Percentiles rank a stretch among this genome's conserved stretches.
Conservation (phyloP, 805 yeast species). For the Pichia nakasei region DNA sequence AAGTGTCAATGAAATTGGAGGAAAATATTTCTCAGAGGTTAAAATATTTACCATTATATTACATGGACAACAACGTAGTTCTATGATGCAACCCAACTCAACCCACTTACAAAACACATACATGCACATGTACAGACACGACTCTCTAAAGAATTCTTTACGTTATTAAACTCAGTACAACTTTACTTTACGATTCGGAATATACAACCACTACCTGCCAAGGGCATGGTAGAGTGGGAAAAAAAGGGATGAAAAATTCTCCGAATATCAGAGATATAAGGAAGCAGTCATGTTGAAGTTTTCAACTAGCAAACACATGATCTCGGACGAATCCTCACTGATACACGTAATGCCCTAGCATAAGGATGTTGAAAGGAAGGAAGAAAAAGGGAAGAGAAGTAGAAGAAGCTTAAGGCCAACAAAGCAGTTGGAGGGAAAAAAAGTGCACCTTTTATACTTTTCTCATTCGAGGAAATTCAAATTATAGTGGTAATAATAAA, state of each 20-base stretch:
- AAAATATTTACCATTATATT: no score
- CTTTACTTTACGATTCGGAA: background rate
- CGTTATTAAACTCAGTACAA: no score
- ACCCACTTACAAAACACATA: no score
- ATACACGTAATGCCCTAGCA: slow-evolving; percentile 99
- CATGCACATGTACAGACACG: no score
- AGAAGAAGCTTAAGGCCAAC: no score
- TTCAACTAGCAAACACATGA: slow-evolving; percentile 99
- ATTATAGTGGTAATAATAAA: background rate
- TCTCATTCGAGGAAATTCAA: no score
- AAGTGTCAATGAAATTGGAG: background rate
- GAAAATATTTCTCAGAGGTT: background rate
- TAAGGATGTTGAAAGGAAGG: slow-evolving; percentile 61
- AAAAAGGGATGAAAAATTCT: slow-evolving; percentile 47
- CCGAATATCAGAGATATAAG: slow-evolving; percentile 39
- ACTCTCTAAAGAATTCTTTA: no score
- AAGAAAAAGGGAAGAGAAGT: slow-evolving; percentile 1
- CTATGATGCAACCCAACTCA: no score
- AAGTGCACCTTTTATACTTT: slow-evolving; percentile 10
- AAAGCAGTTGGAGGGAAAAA: background rate
- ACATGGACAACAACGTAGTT: no score
- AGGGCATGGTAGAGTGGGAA: background rate
- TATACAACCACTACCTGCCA: background rate
- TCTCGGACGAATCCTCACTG: slow-evolving; percentile 99
- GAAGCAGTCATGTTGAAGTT: slow-evolving; percentile 92